These are phyloP conservation scores for Termitomyces eurrhizus DNA, from an alignment of 768 basidiomycete genomes.

Conservation along the genomic window DNA sequence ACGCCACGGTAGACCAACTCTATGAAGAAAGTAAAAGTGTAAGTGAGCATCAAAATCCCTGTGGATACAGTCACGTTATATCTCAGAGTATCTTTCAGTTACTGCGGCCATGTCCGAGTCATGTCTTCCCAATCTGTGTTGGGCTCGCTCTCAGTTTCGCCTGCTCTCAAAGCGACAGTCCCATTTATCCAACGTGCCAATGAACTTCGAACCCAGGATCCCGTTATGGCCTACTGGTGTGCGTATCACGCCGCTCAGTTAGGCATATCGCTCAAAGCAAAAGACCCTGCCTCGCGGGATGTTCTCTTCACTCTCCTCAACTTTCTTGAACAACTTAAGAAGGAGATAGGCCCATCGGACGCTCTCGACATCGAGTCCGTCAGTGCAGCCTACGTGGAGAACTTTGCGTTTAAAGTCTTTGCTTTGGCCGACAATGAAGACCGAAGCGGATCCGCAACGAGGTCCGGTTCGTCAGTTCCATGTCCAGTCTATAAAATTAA, in stretches of 20 bases:
- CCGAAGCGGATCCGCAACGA: constrained; percentile 67
- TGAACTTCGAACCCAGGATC: constrained; percentile 79
- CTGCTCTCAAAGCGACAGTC: constrained; percentile 60
- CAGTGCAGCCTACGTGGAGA: constrained; percentile 88
- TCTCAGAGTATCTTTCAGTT: neutral
- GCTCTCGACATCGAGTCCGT: constrained; percentile 80
- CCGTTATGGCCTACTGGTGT: constrained; percentile 94
- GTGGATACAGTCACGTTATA: neutral
- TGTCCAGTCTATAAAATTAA: neutral
- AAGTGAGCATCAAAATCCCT: too few relatives aligned
- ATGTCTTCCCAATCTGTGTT: constrained; percentile 37
- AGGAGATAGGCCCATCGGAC: constrained; percentile 67
- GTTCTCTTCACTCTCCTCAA: constrained; percentile 74
- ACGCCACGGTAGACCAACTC: too few relatives aligned
- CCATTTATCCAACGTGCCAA: constrained; percentile 89
- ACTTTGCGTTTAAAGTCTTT: constrained; percentile 93
- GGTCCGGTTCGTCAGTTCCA: constrained; percentile 39
- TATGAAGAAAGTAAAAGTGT: too few relatives aligned
- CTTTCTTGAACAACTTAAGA: constrained; percentile 78
- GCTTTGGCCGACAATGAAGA: constrained; percentile 88
- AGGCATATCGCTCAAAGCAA: constrained; percentile 72
- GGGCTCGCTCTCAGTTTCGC: constrained; percentile 55
- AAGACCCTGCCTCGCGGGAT: constrained; percentile 57
- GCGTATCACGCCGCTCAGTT: constrained; percentile 90
- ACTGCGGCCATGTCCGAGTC: constrained; percentile 4